Base-by-base conservation (phyloP, 1,139 yeast genomes). In the Hemisphaericaspora xylanilytica region DNA sequence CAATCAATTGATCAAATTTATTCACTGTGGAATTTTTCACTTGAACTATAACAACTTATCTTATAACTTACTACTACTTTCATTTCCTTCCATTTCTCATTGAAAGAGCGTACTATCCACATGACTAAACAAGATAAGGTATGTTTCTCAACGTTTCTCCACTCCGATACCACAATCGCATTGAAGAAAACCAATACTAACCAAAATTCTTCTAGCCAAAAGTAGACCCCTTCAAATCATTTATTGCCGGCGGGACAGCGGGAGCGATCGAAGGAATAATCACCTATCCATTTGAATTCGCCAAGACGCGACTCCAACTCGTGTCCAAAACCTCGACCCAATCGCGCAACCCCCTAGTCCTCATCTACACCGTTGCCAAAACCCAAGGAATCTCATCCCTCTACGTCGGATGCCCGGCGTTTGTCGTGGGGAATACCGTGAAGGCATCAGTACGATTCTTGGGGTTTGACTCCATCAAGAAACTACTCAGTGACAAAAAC, bases 321-420 rank as follows among this genome's bases (percentile, higher is more conserved):
- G 80, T 85, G 24, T 87, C 83, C 57, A 85, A 83, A 57, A 58
- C 80, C 1, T 69, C 86, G 14, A 81, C 68, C 34, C 75, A 77
- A 26, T 83, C 95, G 9, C 70, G 90, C 50, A 90, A 92, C 55
- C 98, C 98, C 12, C 62, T 90, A 41, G 84, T 80, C 10, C 71
- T 90, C 41, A 85, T 92, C 43, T 80, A 79, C 58, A 82, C 78
- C 41, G 79, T 85, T 4, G 88, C 86, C 12, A 80, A 73, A 52
- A 72, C 78, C 4, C 96, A 89, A 57, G 97, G 97, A n/a, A 59
- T 85, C 0, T 67, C 78, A 5, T 70, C 96, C 0, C 65, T 90
- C 33, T 92, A 92, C 57, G 90, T 90, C 3, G 98, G 98, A n/a
- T 90, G 97, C 69, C 96, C 97, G 1, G 97, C 97, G 0, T 88